Base-by-base conservation (phyloP, 805 yeast genomes). In the Kodamaea lidongshanica region DNA sequence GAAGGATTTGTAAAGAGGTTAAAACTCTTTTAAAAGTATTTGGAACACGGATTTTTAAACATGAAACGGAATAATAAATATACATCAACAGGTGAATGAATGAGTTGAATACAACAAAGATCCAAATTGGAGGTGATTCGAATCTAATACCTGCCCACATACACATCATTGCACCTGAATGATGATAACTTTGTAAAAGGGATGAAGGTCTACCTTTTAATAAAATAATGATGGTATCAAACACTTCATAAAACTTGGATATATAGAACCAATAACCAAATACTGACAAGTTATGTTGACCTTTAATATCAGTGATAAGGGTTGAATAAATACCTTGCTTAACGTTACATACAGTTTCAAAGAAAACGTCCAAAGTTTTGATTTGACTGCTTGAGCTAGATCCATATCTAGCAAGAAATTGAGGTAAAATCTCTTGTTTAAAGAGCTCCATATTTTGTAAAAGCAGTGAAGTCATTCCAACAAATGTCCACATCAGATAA, bases 121-220 rank as follows among this genome's bases (percentile, higher is more conserved):
- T 75, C 87, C 87, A 79, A 50, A 79, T 79, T 19, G 87, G 87
- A 4, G 86, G 83, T 9, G 83, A 70, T 30, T 70, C 72, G 54
- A 60, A 79, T 34, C 86, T 61, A 33, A 77, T 71, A 2, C 87
- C 87, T 6, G 82, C 72, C 86, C 86, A 79, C 87, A 79, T 79
- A 37, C 83, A 77, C 55, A 79, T 59, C 76, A 79, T 79, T 28
- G 87, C 87, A 15, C 87, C 87, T 4, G 86, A 72, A 52, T 79
- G 87, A 50, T 79, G 87, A 56, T 79, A 79, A 34, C 81, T 73
- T 54, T 79, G 87, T 46, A 79, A 61, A 34, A 79, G 57, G 5
- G 79, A 72, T 9, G 81, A 72, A 10, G 76, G 79, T 49, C 68
- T 66, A 24, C 87, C 87, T 53, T 79, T 79, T 35, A 77, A 59